A percentile compares a stretch with the other conserved stretches of the same genome.
phyloP scores from a whole-genome alignment of 2,329 filamentous ascomycete genomes.

The Neopestalotiopsis sp. region DNA sequence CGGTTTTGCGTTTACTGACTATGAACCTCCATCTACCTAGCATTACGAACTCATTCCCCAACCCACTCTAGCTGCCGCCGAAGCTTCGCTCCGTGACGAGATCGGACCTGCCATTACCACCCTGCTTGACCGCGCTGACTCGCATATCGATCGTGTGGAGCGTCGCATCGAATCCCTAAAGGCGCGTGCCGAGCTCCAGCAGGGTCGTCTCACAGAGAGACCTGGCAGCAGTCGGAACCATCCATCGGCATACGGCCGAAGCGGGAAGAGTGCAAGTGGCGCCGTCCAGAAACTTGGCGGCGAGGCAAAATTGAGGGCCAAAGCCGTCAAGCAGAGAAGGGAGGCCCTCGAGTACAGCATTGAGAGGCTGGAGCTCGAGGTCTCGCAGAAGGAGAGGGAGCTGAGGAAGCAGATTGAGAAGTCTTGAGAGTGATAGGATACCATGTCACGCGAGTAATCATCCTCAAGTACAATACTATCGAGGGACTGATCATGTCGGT shows the following conservation, averaged over 20 bases:
- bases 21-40: conserved; percentile 44
- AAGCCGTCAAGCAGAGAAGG: conserved; percentile 77
- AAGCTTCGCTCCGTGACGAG: conserved; percentile 83
- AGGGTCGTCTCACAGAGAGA: conserved; percentile 62
- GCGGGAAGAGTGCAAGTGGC: conserved; percentile 6
- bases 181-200: conserved; percentile 81
- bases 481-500: too few relatives aligned
- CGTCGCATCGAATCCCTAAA: conserved; percentile 84
- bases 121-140: conserved; percentile 81
- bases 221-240: conserved; percentile 21
- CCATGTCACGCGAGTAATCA: not conserved
- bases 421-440: conserved; percentile 26
- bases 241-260: not conserved
- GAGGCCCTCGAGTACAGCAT: conserved; percentile 87
- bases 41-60: conserved; percentile 95
- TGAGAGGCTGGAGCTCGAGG: conserved; percentile 83
- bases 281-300: conserved; percentile 50
- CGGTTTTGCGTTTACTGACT: not conserved
- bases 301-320: conserved; percentile 55
- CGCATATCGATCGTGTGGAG: conserved; percentile 81
- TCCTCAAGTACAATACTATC: too few relatives aligned
- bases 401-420: conserved; percentile 55
- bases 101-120: conserved; percentile 85
- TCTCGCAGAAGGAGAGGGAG: conserved; percentile 74
- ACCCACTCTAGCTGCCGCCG: conserved; percentile 78